Percentiles rank a stretch among this genome's conserved stretches.
Evolutionary conservation across 2,329 filamentous ascomycete species (phyloP).

Genomic region (Trichoderma oligosporum): DNA sequence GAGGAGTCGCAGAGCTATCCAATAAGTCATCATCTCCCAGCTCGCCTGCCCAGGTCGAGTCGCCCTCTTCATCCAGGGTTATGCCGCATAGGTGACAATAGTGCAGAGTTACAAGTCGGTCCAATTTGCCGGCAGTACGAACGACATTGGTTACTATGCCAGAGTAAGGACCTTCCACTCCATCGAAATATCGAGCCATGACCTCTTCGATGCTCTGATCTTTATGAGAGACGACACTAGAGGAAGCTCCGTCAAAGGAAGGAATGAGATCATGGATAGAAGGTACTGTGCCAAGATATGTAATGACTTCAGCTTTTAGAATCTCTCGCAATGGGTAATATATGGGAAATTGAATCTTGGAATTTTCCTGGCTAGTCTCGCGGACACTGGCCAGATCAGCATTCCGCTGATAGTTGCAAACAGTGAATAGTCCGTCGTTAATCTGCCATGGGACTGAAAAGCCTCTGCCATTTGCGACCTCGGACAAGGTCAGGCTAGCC

Average conservation of each 20-base stretch:
- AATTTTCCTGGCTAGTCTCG: constrained; percentile 16
- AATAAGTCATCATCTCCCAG: constrained; percentile 47
- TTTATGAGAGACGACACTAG: constrained; percentile 58
- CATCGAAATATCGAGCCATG: constrained; percentile 80
- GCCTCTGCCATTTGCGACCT: constrained; percentile 87
- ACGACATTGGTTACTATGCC: constrained; percentile 95
- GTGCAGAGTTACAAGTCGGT: constrained; percentile 41
- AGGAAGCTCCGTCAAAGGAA: constrained; percentile 32
- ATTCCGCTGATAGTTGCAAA: constrained; percentile 31
- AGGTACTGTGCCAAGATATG: constrained; percentile 58
- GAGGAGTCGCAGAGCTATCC: constrained; percentile 25
- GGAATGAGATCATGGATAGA: constrained; percentile 49
- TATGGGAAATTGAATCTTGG: constrained; percentile 40
- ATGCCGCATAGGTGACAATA: constrained; percentile 67
- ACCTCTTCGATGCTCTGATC: constrained; percentile 87
- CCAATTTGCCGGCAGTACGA: constrained; percentile 79
- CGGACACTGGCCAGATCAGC: constrained; percentile 22
- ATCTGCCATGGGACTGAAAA: constrained; percentile 78
- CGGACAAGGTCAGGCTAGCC: constrained; percentile 78
- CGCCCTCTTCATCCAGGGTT: constrained; percentile 59
- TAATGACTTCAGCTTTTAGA: constrained; percentile 72
- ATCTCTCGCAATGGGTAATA: constrained; percentile 83
- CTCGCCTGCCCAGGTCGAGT: constrained; percentile 60
- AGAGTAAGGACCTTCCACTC: constrained; percentile 78
- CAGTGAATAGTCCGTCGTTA: constrained; percentile 61